These are phyloP conservation scores for Didymella sp. DNA, from an alignment of 2,329 filamentous ascomycete genomes.

Conservation along the genomic window DNA sequence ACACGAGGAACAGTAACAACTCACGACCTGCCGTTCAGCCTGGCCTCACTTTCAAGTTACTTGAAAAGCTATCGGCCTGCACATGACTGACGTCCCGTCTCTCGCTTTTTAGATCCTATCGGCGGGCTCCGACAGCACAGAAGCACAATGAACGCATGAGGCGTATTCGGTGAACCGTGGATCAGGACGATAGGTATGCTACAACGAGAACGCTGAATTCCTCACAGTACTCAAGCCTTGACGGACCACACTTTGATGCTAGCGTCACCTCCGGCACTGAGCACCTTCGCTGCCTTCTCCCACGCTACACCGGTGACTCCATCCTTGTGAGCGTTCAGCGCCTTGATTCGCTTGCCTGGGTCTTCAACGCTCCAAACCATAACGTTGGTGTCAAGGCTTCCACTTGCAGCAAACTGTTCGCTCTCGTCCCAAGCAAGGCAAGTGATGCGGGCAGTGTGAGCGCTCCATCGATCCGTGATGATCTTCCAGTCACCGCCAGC, in stretches of 20 bases:
- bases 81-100: background rate
- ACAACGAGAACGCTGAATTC: background rate
- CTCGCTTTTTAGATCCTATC: background rate
- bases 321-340: constrained; percentile 91
- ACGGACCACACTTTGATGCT: constrained; percentile 84
- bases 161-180: constrained; percentile 4
- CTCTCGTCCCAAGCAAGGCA: constrained; percentile 77
- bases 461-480: constrained; percentile 80
- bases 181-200: background rate
- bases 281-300: constrained; percentile 70
- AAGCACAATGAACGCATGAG: constrained; percentile 9
- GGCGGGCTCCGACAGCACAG: background rate
- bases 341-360: constrained; percentile 84
- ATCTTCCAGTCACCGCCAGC: constrained; percentile 69
- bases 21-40: background rate
- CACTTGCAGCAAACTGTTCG: constrained; percentile 81
- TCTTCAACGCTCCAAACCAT: constrained; percentile 88
- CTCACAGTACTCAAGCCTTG: constrained; percentile 24
- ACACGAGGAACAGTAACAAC: background rate
- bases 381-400: constrained; percentile 87
- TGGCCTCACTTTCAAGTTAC: background rate
- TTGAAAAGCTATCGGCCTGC: background rate
- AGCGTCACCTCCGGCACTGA: constrained; percentile 85
- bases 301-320: constrained; percentile 89
- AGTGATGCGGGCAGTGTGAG: constrained; percentile 72